A percentile compares a stretch with the other conserved stretches of the same genome.
phyloP scores from a whole-genome alignment of 352 stramenopile genomes.

The Globisporangium nodosum region DNA sequence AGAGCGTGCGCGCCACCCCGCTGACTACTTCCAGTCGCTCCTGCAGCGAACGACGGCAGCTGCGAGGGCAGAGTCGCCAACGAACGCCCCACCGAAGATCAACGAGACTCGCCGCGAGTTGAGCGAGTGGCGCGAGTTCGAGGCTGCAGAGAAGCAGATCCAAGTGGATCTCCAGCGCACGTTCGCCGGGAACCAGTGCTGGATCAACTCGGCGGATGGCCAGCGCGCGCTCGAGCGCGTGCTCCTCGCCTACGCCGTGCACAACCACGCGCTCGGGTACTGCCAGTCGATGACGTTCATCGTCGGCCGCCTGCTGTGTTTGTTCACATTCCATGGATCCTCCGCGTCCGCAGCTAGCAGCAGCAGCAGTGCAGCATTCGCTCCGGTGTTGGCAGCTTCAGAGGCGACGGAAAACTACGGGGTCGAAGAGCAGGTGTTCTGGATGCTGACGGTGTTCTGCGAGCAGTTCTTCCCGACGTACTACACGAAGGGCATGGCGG shows the following conservation, averaged over 20 bases:
- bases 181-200: constrained; percentile 62
- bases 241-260: constrained; percentile 70
- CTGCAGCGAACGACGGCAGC: constrained; percentile 9
- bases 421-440: constrained; percentile 53
- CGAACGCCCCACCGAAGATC: background rate
- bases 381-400: background rate
- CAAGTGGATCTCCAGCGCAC: constrained; percentile 63
- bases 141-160: constrained; percentile 42
- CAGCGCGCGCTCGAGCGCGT: constrained; percentile 55
- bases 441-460: constrained; percentile 47
- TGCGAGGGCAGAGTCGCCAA: background rate
- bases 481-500: constrained; percentile 60
- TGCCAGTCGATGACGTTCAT: constrained; percentile 91
- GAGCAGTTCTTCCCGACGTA: constrained; percentile 56
- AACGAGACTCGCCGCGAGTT: constrained; percentile 2
- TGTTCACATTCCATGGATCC: constrained; percentile 22
- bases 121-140: constrained; percentile 19
- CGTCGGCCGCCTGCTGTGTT: constrained; percentile 61
- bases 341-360: background rate
- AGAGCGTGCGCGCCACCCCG: constrained; percentile 13
- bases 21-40: constrained; percentile 33
- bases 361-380: background rate
- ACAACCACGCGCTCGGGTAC: constrained; percentile 78
- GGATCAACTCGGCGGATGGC: constrained; percentile 42
- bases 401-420: too few relatives aligned